Base-by-base conservation (phyloP, 2,329 filamentous ascomycete species). In the Scedosporium boydii region DNA sequence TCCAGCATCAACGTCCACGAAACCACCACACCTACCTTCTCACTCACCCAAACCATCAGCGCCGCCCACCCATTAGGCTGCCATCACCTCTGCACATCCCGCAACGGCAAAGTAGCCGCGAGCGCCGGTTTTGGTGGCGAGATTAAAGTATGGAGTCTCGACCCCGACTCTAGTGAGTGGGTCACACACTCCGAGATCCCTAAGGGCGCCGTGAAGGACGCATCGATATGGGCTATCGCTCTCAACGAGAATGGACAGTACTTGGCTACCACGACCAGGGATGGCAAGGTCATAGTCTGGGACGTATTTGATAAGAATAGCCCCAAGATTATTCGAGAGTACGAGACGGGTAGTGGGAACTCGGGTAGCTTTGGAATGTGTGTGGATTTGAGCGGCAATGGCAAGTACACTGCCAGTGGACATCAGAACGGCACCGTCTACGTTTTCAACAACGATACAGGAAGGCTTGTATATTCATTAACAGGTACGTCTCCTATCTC, bases 401-500 rank as follows among this genome's bases (percentile, higher is more conserved):
- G 93, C 61, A 87, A 85, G 65, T 89, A 91, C 73, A 96, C 93
- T 34, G 93, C 93, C 3, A 96, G 89, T 60, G 95, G 95, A 0
- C 93, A 99, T 75, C 90, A 96, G 73, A 96, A 90, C 69, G 95
- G 95, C 16, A 87, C 87, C 12, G 84, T 98, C 65, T 97, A 97
- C 76, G 86, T 99, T 65, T 99, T 98, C 81, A 93, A 92, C 78
- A 98, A 96, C 70, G 88, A 92, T 68, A 91, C 89, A 0, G 90
- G 91, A 3, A 85, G 91, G 61, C 85, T 99, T 68, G 80, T 90
- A 12, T 93, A 96, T 74, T 95, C 91, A 6, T 79, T 99, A 26
- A 87, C 91, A 62, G 88, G 90, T 90, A 77, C 65, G 80, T 69
- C 3, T n/a, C 10, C 27, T 3, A 14, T 7, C n/a, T 9, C n/a